Conservation (phyloP, 2,329 filamentous ascomycete species). For the Macrophomina pseudophaseolina region DNA sequence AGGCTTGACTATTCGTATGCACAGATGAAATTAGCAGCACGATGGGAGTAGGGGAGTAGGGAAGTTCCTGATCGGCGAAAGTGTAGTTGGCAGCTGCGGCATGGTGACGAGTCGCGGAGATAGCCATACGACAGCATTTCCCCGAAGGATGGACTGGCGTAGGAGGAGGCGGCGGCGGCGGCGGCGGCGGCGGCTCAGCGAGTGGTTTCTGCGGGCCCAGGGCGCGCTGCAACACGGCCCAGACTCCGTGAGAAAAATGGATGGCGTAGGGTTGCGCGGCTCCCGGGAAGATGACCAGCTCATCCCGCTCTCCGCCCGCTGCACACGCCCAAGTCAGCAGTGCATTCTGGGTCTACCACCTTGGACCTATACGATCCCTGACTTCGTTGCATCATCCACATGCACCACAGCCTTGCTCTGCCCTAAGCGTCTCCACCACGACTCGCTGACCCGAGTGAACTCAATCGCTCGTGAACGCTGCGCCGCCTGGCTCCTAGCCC, state of each 20-base stretch:
- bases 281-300: slow-evolving; percentile 15
- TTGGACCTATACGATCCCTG: slow-evolving; percentile 11
- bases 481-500: slow-evolving; percentile 3
- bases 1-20: slow-evolving; percentile 11
- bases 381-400: slow-evolving; percentile 17
- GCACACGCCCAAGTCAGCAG: background rate
- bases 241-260: background rate
- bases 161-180: background rate
- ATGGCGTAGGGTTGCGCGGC: slow-evolving; percentile 16
- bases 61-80: background rate
- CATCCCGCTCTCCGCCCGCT: slow-evolving; percentile 17
- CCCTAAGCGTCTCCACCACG: slow-evolving; percentile 12
- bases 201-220: background rate
- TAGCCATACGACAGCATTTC: background rate
- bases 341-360: background rate
- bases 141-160: slow-evolving; percentile 4
- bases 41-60: background rate
- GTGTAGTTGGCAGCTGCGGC: background rate
- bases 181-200: slow-evolving; percentile 4
- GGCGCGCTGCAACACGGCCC: slow-evolving; percentile 9
- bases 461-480: background rate
- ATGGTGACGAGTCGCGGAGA: background rate
- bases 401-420: slow-evolving; percentile 21
- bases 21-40: slow-evolving; percentile 12
- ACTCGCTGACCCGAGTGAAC: background rate